Evolutionary conservation across 2,329 filamentous ascomycete species (phyloP), one percentile per base, ranked within the genome.

Genomic region (Cladosporium sp.): DNA sequence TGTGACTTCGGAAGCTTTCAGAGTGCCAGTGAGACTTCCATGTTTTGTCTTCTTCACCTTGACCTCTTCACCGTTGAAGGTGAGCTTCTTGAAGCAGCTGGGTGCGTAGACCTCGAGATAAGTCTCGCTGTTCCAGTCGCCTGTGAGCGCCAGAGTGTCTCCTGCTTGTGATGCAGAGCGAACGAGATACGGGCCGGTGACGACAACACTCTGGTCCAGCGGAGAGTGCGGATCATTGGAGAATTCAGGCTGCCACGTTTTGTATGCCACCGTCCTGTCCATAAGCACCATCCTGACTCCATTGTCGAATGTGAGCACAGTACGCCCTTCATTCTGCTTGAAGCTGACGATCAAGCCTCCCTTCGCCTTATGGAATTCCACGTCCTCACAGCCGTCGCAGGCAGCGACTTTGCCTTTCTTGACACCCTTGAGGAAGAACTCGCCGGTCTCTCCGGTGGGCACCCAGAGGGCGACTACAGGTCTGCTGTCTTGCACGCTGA

Each of bases 291-390:
- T 69, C 40, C 65, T 71, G 10, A 73, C 64, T 3, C 66, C 68
- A 44, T 73, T 73, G 48, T 73, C 67, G 53, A 75, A 74, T 7
- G 69, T 59, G 13, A 73, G 59, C 0, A 75, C 70, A 3, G 60
- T 71, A 54, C 66, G 63, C 6, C 70, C 74, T n/a, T 60, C 61
- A 1, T 70, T 66, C 35, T 67, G 64, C 40, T 62, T 61, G n/a
- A 74, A 66, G 22, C 64, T 70, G 44, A 69, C 65, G 0, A 69
- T 68, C 8, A 72, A 57, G 35, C 72, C 73, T 19, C 68, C 61
- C 7, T 73, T 70, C 8, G 75, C 75, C 0, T 71, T 63, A 45
- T 77, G 68, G 56, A 81, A 75, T 3, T 73, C 70, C 17, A 79
- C 71, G 20, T 71, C 73, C 17, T 72, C 74, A 44, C 76, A 75